Evolutionary conservation across 768 basidiomycete species (phyloP), one percentile per base, ranked within the genome.

Genomic region (Suillus discolor): DNA sequence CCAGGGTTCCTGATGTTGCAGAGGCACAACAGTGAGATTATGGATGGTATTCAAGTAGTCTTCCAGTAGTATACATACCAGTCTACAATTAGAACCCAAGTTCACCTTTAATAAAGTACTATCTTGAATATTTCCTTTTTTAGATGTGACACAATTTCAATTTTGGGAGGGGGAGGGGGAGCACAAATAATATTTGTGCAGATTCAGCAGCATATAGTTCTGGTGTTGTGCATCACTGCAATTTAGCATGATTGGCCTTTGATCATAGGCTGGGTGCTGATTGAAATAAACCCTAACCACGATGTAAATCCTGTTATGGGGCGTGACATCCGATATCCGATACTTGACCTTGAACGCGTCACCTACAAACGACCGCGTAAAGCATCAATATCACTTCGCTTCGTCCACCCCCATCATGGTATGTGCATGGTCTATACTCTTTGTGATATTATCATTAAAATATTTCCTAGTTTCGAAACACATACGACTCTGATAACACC

Each of bases 401-500:
- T 63, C 64, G 61, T 63, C 42, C 57, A 23, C 60, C 44, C 47
- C 61, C 68, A 78, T 69, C 39, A 78, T 78, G 77, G 77, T 79
- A 61, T 20, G 77, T 73, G 41, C 53, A 45, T 42, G 4, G 4
- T 61, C n/a, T 13, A 36, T 62, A 54, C 15, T 64, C 34, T 34
- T 31, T n/a, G 31, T 18, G 8, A 44, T 62, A 15, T 67, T 72
- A 5, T 70, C 47, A 8, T 36, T 53, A n/a, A 54, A 63, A 15
- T 9, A 34, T 11, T 6, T 25, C 18, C 28, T 75, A 95, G 93
- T 95, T 94, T 75, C 84, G 96, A 72, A 97, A 97, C 76, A 97
- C 96, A 3, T 99, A 99, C 82, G 97, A 99, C 80, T 97, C 95
- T 55, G 97, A 99, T 81, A 98, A 97, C 80, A 98, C 96, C 51